Percentiles rank a stretch among this genome's conserved stretches.
Evolutionary conservation across 23 red algal species (phyloP).

Genomic region (Gracilaria vermiculophylla): DNA sequence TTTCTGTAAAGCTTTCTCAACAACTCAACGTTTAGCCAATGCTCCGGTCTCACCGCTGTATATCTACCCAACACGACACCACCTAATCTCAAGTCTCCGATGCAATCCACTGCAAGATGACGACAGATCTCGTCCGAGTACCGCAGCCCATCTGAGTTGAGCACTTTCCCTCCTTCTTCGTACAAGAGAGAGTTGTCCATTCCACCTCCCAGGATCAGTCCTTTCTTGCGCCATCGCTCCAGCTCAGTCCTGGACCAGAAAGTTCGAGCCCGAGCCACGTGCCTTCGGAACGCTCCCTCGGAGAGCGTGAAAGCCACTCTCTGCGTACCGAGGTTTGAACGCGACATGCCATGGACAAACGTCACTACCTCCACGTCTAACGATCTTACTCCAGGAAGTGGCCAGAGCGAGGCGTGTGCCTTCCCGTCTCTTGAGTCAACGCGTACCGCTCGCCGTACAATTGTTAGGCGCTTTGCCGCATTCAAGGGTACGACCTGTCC

Average conservation of each 20-base stretch:
- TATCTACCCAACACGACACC: conserved; percentile 13
- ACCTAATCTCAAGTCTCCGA: conserved; percentile 37
- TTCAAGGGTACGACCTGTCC: conserved; percentile 16
- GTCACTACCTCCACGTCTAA: conserved; percentile 25
- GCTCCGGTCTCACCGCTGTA: conserved; percentile 30
- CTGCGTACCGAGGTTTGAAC: conserved; percentile 23
- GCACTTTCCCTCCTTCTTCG: conserved; percentile 37
- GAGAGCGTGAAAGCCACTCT: conserved; percentile 19
- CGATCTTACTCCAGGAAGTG: neutral
- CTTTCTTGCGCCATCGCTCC: conserved; percentile 8
- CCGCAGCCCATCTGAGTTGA: conserved; percentile 33
- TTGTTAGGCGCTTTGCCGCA: neutral
- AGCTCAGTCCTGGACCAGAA: conserved; percentile 43
- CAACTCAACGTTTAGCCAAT: conserved; percentile 36
- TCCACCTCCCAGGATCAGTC: conserved; percentile 11
- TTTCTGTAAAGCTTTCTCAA: conserved; percentile 62
- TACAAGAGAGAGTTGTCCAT: conserved; percentile 24
- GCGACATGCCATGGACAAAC: conserved; percentile 21
- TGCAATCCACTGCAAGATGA: conserved; percentile 34
- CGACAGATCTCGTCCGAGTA: conserved; percentile 42
- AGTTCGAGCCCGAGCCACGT: conserved; percentile 21
- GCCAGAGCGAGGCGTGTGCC: conserved; percentile 13
- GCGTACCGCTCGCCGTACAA: conserved; percentile 9
- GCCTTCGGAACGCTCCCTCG: conserved; percentile 20
- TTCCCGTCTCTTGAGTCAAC: conserved; percentile 4